Conservation (phyloP, 805 yeast genomes). For the Spathaspora passalidarum region DNA sequence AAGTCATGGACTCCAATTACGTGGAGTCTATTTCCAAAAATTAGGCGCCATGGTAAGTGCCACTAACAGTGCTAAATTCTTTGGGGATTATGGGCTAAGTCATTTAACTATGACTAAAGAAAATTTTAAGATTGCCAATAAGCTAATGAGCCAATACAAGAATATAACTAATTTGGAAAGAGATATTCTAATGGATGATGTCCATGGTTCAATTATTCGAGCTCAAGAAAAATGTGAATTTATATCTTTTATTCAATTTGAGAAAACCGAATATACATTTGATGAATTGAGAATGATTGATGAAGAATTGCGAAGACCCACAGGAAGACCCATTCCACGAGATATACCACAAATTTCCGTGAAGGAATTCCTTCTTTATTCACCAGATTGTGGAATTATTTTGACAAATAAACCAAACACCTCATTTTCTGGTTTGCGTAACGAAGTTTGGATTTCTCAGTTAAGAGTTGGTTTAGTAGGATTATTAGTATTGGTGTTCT, state of each 20-base stretch:
- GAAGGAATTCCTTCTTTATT: constrained; percentile 60
- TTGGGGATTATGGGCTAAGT: constrained; percentile 59
- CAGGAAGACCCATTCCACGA: constrained; percentile 69
- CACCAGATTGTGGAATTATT: constrained; percentile 84
- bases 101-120: constrained; percentile 46
- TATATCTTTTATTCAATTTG: constrained; percentile 63
- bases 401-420: constrained; percentile 24
- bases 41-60: constrained; percentile 60
- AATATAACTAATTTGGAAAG: constrained; percentile 39
- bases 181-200: constrained; percentile 36
- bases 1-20: constrained; percentile 47
- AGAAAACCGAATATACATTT: constrained; percentile 52
- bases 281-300: constrained; percentile 63
- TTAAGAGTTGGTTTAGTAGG: constrained; percentile 45
- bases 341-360: constrained; percentile 55
- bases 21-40: constrained; percentile 65
- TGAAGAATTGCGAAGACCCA: constrained; percentile 65
- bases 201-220: constrained; percentile 32
- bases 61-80: constrained; percentile 62
- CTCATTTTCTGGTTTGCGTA: constrained; percentile 50
- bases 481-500: constrained; percentile 38
- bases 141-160: constrained; percentile 40
- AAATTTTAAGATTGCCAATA: constrained; percentile 44
- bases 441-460: constrained; percentile 41
- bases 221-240: constrained; percentile 61